Base-by-base conservation (phyloP, 2,329 filamentous ascomycete species). In the Exophiala oligosperma region DNA sequence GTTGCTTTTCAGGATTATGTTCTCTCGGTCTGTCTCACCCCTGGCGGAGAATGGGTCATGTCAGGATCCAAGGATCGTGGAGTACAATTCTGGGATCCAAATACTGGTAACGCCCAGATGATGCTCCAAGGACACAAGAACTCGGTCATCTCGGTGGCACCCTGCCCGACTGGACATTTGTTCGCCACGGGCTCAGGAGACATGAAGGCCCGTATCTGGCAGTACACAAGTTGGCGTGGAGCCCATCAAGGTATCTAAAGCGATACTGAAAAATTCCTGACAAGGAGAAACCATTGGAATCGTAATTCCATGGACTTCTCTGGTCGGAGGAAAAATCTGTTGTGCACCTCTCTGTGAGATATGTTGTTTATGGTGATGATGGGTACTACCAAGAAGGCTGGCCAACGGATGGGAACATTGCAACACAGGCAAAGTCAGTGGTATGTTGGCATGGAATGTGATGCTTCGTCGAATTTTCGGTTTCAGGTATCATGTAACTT, bases 81-180 rank as follows among this genome's bases (percentile, higher is more conserved):
- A 49, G 94, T 99, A 23, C 94, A 97, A 72, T 97, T 99, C 81
- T 99, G 94, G 94, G 93, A 99, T 71, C 93, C 94, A 21, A 84
- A 88, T 68, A 97, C 92, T 21, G 94, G 93, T 37, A 88, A 90
- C 66, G 95, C 93, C 1, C 93, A 97, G 77, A 88, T 99, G 73
- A 97, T 97, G 94, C 84, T 99, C 62, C 94, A 97, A 75, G 94
- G 94, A 26, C 94, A 99, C 74, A 97, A 97, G 82, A 97, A 97
- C 77, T 96, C 91, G 9, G 94, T 99, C 68, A 97, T 97, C 69
- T 97, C 92, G 2, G 94, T 99, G 52, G 93, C 94, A 1, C 94
- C 94, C 23, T 96, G 92, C 74, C 94, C 94, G 14, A 87, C 84
- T 38, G 92, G 92, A 58, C 86, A 87, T 64, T 88, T 91, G 71